Evolutionary conservation across 2,329 filamentous ascomycete species (phyloP), one percentile per base, ranked within the genome.

Genomic region (Penicillium sp.): DNA sequence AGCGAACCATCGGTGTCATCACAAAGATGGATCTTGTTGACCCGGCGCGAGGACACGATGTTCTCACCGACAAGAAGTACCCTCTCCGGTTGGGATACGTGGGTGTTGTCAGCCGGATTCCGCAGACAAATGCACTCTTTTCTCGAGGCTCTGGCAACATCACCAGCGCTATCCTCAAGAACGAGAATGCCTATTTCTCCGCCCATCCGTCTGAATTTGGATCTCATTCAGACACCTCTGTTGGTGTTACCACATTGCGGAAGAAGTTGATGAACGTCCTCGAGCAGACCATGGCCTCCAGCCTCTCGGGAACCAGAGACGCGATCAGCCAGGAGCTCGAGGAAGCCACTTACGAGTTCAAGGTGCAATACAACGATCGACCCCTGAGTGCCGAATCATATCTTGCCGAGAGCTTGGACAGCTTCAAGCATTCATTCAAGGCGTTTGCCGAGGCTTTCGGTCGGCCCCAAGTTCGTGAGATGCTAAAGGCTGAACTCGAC

Each of bases 21-120:
- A 99, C 95, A 3, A 99, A 99, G 80, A 97, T 99, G 94, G 95
- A 99, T 71, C 83, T 99, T 22, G 93, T 99, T 7, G 94, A 98
- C 67, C 84, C 95, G 3, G 81, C 82, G 7, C 87, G 94, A 59
- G 95, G 93, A 34, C 84, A 86, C 14, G 83, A 86, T 38, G 91
- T 99, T 35, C 82, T 99, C 20, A 88, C 84, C 28, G 94, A 99
- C 74, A 89, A 88, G 72, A 96, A 98, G 74, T 99, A 99, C 71
- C 94, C 95, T 42, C 82, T 99, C 34, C 86, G 95, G n/a, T 81
- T 99, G 3, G 95, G 95, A 3, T 99, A 99, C 69, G 94, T 99
- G 3, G 95, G 95, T 52, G 95, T 99, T 4, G 91, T 99, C 5
- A 93, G 90, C 68, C 90, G 90, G 62, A 87, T 92, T 7, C 94